Evolutionary conservation across 495 filamentous ascomycete species (phyloP).

Genomic region (Rostrohypoxylon terebratum): DNA sequence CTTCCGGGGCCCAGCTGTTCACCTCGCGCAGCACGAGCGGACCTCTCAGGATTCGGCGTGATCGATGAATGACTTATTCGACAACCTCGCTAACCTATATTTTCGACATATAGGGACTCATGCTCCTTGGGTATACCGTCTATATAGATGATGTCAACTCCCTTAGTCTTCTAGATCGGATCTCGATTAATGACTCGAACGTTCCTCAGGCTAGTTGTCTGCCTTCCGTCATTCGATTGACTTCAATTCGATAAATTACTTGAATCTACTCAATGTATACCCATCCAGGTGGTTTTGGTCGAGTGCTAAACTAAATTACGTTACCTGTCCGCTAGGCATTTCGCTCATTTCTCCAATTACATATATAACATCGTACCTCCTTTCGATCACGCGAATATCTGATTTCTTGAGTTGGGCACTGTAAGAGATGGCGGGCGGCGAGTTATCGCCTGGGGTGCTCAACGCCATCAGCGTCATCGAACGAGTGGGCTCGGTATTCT

Average conservation of each 20-base stretch:
- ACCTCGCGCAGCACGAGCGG: slow-evolving; percentile 24
- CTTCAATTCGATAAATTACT: neutral
- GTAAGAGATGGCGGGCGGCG: slow-evolving; percentile 24
- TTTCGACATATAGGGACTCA: slow-evolving; percentile 2
- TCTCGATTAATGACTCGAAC: slow-evolving; percentile 22
- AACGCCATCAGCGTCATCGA: slow-evolving; percentile 71
- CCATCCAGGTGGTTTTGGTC: neutral
- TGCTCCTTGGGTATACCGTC: neutral
- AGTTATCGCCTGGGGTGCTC: slow-evolving; percentile 43
- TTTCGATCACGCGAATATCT: neutral
- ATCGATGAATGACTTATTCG: slow-evolving; percentile 22
- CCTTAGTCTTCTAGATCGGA: neutral
- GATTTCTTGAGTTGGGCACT: neutral
- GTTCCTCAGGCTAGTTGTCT: neutral
- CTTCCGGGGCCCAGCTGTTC: slow-evolving; percentile 17
- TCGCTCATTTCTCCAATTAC: neutral
- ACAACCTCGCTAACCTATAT: slow-evolving; percentile 17
- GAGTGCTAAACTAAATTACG: neutral
- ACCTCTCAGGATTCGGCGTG: slow-evolving; percentile 12
- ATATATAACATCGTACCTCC: neutral
- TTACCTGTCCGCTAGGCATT: neutral
- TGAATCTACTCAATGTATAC: slow-evolving; percentile 17
- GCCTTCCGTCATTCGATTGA: slow-evolving; percentile 1
- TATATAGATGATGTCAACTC: slow-evolving; percentile 12
- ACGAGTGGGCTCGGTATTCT: slow-evolving; percentile 75